These are phyloP conservation scores for Kandelia obovata DNA, from an alignment of 345 rosid genomes.

Conservation along the genomic window DNA sequence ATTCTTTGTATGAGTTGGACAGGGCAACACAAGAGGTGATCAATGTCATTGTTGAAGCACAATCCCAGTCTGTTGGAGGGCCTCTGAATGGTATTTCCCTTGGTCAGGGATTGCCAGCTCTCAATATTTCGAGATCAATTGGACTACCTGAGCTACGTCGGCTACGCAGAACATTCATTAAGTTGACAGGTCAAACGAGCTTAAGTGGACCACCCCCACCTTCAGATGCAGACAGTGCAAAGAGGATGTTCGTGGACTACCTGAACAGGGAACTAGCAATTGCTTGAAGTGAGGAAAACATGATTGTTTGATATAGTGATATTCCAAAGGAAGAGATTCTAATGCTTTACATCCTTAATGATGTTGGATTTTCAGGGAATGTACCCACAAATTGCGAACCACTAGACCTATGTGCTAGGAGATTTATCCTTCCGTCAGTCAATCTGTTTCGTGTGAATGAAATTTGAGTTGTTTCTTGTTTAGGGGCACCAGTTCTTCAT, in stretches of 20 bases:
- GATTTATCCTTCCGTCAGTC: neutral
- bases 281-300: constrained; percentile 9
- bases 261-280: constrained; percentile 81
- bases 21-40: constrained; percentile 85
- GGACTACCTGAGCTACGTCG: constrained; percentile 87
- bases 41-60: constrained; percentile 73
- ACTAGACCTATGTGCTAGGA: neutral
- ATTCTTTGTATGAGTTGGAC: constrained; percentile 81
- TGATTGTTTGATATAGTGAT: neutral
- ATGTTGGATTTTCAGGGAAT: neutral
- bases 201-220: constrained; percentile 84
- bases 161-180: constrained; percentile 74
- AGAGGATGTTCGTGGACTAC: constrained; percentile 90
- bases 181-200: constrained; percentile 84
- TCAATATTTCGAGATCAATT: constrained; percentile 60
- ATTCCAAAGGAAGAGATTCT: too few relatives aligned
- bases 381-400: neutral
- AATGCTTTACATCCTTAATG: neutral
- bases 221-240: constrained; percentile 78
- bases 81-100: constrained; percentile 53
- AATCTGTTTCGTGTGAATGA: neutral
- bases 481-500: neutral
- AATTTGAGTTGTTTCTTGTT: neutral
- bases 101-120: constrained; percentile 54
- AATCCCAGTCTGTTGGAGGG: constrained; percentile 66